Conservation (phyloP, 2,329 filamentous ascomycete species). For the Epichloe gansuensis region DNA sequence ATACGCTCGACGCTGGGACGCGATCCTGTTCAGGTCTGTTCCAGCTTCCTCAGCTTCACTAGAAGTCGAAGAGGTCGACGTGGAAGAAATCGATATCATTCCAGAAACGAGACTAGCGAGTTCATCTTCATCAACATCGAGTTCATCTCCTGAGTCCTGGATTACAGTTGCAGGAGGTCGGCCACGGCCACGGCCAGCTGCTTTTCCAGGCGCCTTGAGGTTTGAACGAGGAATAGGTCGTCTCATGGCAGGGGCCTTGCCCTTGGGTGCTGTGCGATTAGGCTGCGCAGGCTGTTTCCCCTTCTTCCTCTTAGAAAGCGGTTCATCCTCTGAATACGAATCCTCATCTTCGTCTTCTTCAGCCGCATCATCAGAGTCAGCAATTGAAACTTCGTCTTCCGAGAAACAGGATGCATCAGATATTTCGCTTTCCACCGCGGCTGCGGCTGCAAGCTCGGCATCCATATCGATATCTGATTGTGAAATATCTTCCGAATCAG, state of each 20-base stretch:
- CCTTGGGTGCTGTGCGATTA: background rate
- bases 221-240: background rate
- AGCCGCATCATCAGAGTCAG: slow-evolving; percentile 8
- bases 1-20: slow-evolving; percentile 22
- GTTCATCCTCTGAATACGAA: slow-evolving; percentile 18
- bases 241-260: background rate
- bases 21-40: slow-evolving; percentile 10
- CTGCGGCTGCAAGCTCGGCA: slow-evolving; percentile 17
- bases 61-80: slow-evolving; percentile 6
- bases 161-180: background rate
- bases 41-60: slow-evolving; percentile 13
- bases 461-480: slow-evolving; percentile 18
- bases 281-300: slow-evolving; percentile 7
- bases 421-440: slow-evolving; percentile 9
- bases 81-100: slow-evolving; percentile 3
- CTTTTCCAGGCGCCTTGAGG: background rate
- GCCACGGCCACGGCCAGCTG: background rate
- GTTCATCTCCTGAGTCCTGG: slow-evolving; percentile 1
- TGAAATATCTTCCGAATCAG: slow-evolving; percentile 17
- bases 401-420: slow-evolving; percentile 5
- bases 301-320: slow-evolving; percentile 12
- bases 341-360: slow-evolving; percentile 5
- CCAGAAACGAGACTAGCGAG: background rate
- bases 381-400: slow-evolving; percentile 9
- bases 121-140: background rate